Conservation (phyloP, 2,329 filamentous ascomycete species). For the Pseudohalonectria lignicola region DNA sequence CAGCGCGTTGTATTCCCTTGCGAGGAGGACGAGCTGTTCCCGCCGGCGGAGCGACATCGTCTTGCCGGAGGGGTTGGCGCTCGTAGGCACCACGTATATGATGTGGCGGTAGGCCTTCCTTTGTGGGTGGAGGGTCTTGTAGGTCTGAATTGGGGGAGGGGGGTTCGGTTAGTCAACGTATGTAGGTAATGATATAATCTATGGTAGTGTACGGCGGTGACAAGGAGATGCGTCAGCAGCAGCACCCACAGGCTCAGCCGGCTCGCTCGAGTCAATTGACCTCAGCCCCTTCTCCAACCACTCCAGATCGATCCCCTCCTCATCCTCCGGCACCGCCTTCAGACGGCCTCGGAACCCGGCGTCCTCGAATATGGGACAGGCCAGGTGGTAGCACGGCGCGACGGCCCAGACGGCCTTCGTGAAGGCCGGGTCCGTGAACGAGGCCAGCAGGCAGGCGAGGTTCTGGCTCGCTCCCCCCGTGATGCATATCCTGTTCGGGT, state of each 20-base stretch:
- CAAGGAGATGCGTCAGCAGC: background rate
- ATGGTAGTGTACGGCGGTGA: background rate
- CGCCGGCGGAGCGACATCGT: conserved; percentile 66
- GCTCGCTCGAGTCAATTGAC: conserved; percentile 12
- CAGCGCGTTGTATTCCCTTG: conserved; percentile 70
- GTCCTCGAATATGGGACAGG: conserved; percentile 76
- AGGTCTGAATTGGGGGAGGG: conserved; percentile 19
- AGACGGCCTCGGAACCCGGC: conserved; percentile 59
- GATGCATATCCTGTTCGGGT: conserved; percentile 58
- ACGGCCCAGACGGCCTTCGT: conserved; percentile 73
- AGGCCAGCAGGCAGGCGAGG: conserved; percentile 64
- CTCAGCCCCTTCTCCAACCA: conserved; percentile 40
- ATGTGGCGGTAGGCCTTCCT: conserved; percentile 77
- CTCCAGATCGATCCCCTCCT: conserved; percentile 62
- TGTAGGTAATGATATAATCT: background rate
- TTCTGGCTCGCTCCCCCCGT: conserved; percentile 81
- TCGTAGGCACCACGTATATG: conserved; percentile 82
- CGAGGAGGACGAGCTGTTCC: conserved; percentile 59
- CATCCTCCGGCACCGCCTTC: conserved; percentile 64
- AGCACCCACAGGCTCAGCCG: conserved; percentile 6
- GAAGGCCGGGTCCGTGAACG: conserved; percentile 67
- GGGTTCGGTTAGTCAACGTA: background rate
- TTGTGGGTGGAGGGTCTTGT: conserved; percentile 45
- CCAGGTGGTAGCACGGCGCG: conserved; percentile 75
- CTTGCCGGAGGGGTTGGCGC: conserved; percentile 77